A percentile compares a stretch with the other conserved stretches of the same genome.
These are phyloP conservation scores for Starmerella floricola DNA, from an alignment of 805 yeast species.

Conservation along the genomic window DNA sequence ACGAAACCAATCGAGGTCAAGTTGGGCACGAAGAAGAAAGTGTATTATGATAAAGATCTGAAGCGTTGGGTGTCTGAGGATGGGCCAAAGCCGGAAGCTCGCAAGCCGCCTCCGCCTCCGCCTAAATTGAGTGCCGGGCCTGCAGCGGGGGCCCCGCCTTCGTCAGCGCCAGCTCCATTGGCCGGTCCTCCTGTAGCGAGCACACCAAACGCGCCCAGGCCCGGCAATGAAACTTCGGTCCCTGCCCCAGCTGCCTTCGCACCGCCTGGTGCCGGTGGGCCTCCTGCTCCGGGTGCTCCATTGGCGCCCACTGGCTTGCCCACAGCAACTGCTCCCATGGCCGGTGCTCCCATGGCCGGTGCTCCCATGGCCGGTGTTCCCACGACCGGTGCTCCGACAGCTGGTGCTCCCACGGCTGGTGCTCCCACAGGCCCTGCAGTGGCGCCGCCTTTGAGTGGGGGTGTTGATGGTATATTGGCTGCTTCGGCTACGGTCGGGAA, in stretches of 20 bases:
- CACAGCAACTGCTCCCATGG: too few relatives aligned
- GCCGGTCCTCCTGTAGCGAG: too few relatives aligned
- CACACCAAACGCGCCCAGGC: too few relatives aligned
- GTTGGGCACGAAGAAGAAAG: constrained; percentile 48
- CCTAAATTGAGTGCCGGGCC: constrained; percentile 34
- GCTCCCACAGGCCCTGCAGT: constrained; percentile 19
- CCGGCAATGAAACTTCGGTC: constrained; percentile 2
- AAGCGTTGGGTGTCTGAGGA: constrained; percentile 76
- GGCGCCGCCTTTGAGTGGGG: constrained; percentile 24
- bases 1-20: constrained; percentile 76
- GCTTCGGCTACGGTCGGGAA: constrained; percentile 10
- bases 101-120: constrained; percentile 61
- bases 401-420: constrained; percentile 20
- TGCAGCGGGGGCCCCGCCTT: constrained; percentile 6
- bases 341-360: too few relatives aligned
- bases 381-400: constrained; percentile 13
- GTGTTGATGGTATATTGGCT: constrained; percentile 37
- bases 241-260: constrained; percentile 5
- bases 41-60: constrained; percentile 70
- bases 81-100: constrained; percentile 34
- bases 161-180: not conserved
- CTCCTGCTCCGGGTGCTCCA: constrained; percentile 11
- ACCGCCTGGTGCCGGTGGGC: constrained; percentile 11
- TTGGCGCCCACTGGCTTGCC: too few relatives aligned
- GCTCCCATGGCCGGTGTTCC: too few relatives aligned